phyloP scores from a whole-genome alignment of 352 stramenopile genomes.

The Phytophthora sp. region DNA sequence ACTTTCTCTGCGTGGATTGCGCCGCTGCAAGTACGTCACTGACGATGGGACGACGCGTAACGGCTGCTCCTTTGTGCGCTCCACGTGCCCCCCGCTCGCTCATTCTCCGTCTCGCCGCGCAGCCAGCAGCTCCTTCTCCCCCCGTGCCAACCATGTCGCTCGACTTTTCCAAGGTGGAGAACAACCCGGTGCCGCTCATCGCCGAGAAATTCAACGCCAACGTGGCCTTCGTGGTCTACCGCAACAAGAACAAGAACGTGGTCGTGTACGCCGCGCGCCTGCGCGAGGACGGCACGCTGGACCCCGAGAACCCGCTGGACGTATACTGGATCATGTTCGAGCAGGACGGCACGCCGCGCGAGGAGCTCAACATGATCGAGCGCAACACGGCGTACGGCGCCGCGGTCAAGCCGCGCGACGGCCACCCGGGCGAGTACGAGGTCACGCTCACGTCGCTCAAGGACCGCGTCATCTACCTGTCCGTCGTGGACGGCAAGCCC shows the following conservation, averaged over 20 bases:
- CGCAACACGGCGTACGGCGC: conserved; percentile 85
- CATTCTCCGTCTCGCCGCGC: conserved; percentile 21
- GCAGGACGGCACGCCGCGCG: conserved; percentile 76
- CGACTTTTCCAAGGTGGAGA: conserved; percentile 89
- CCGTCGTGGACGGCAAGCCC: conserved; percentile 78
- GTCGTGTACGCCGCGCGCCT: conserved; percentile 82
- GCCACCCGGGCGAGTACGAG: conserved; percentile 76
- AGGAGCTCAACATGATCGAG: conserved; percentile 90
- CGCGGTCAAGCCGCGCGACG: conserved; percentile 70
- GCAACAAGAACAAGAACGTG: conserved; percentile 93
- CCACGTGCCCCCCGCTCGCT: neutral
- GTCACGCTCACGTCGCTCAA: conserved; percentile 83
- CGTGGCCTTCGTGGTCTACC: conserved; percentile 85
- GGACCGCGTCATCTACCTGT: conserved; percentile 79
- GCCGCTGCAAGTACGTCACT: conserved; percentile 6
- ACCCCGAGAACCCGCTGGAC: conserved; percentile 74
- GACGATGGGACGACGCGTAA: conserved; percentile 11
- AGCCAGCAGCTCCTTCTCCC: neutral
- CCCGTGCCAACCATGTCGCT: conserved; percentile 52
- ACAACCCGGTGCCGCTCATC: conserved; percentile 83
- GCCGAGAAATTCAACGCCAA: conserved; percentile 79
- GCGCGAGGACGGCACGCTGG: conserved; percentile 66
- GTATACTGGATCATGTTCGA: conserved; percentile 93
- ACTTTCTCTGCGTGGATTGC: no score
- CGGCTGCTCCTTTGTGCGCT: conserved; percentile 14